Evolutionary conservation across 169 alveolate genomes (phyloP), one percentile per base, ranked within the genome.

Genomic region (Eimeria necatrix): DNA sequence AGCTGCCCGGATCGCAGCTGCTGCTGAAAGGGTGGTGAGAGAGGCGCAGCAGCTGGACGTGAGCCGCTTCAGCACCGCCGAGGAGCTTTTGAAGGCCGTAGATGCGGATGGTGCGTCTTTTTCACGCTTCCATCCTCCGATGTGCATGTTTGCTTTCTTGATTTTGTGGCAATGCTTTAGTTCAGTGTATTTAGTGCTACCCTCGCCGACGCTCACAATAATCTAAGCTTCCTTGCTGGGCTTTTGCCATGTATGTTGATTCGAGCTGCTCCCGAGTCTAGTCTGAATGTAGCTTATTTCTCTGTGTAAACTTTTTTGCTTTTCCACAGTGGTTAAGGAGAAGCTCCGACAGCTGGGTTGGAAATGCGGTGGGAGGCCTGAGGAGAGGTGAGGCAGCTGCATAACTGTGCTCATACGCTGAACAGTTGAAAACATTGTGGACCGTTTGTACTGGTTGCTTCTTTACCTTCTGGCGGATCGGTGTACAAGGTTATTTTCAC

Each of bases 341-440:
- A 91, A 91, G 91, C 91, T 91, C 26, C n/a, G 68, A 59, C 87
- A 74, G 83, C 81, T 91, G 90, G 95, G 95, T 0, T 91, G 95
- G 95, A 91, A 91, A 24, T 91, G 95, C 61, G 95, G 95, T 26
- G 95, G 95, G 26, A 53, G 90, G 18, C 95, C 95, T 16, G 81
- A 64, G 90, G 95, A 91, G 60, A 91, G 95, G 95, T 91, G 68
- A 26, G 18, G 8, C 18, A 60, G 85, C 41, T 53, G 49, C 9
- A 74, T 4, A 12, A 46, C 49, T 46, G 85, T 1, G 68, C 68
- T 14, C 68, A 32, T 32, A 48, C 49, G 85, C 59, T 20, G 6
- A 18, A 59, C 68, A 59, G 49, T 20, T 10, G 24, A 24, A 12
- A 12, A 53, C n/a, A 26, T 16, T 16, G 85, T 20, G 9, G 85